Percentiles rank a stretch among this genome's conserved stretches.
Conservation (phyloP, 2,329 filamentous ascomycete genomes). For the Alternaria ventricosa region DNA sequence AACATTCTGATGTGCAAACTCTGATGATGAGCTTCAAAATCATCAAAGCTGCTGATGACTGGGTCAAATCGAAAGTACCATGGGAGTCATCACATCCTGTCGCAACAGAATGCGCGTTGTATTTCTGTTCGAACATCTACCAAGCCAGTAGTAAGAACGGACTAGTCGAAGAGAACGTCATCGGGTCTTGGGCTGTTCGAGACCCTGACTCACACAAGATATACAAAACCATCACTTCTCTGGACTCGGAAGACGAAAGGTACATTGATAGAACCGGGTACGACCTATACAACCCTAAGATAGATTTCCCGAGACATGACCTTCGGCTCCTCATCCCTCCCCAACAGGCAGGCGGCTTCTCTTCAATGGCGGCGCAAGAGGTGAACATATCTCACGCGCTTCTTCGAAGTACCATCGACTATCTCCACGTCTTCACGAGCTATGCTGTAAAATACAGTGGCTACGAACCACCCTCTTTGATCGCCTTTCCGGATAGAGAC, state of each 20-base stretch:
- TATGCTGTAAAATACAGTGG: background rate
- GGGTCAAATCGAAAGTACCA: background rate
- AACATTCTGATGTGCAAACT: background rate
- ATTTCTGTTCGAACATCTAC: slow-evolving; percentile 17
- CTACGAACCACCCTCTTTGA: background rate
- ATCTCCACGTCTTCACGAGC: background rate
- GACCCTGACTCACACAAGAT: slow-evolving; percentile 3
- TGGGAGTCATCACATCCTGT: slow-evolving; percentile 8
- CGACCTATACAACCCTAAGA: background rate
- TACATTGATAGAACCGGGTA: background rate
- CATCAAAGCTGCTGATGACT: slow-evolving; percentile 4
- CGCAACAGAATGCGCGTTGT: slow-evolving; percentile 18
- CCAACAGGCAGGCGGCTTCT: background rate
- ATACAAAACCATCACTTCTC: background rate
- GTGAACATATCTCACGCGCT: slow-evolving; percentile 5
- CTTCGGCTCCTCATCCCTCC: background rate
- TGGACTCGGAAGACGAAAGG: background rate
- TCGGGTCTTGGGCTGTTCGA: slow-evolving; percentile 7
- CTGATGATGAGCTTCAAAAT: slow-evolving; percentile 4
- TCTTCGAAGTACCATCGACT: background rate
- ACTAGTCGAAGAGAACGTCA: background rate
- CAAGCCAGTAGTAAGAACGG: slow-evolving; percentile 2
- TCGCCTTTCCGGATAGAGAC: background rate
- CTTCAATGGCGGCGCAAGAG: background rate
- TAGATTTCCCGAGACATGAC: background rate